These are phyloP conservation scores for Candida pseudoglaebosa DNA, from an alignment of 805 yeast genomes.

Conservation along the genomic window DNA sequence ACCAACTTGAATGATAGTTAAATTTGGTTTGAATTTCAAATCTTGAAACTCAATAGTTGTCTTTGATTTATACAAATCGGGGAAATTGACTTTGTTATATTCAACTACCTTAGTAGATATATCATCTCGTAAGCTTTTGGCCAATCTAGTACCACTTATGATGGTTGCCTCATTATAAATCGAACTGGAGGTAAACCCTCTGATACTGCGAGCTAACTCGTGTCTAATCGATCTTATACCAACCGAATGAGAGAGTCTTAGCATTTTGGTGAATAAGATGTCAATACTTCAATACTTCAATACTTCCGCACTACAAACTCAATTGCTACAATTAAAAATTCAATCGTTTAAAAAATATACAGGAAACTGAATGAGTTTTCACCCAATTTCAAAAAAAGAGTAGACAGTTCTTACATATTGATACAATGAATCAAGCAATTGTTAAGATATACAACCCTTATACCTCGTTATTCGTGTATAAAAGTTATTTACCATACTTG, in stretches of 20 bases:
- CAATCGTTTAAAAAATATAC: background rate
- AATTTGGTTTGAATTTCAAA: constrained; percentile 57
- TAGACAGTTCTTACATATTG: background rate
- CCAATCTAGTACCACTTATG: constrained; percentile 42
- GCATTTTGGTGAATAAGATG: background rate
- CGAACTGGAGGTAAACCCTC: constrained; percentile 2
- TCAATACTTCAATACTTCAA: background rate
- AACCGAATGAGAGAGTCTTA: background rate
- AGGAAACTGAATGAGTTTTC: background rate
- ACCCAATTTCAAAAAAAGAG: no score
- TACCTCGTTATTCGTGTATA: no score
- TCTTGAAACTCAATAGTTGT: constrained; percentile 17
- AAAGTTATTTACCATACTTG: no score
- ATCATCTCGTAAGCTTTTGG: constrained; percentile 30
- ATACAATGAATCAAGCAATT: no score
- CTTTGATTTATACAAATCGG: background rate
- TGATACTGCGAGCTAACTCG: background rate
- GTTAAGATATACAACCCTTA: no score
- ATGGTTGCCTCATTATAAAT: constrained; percentile 29
- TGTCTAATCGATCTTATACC: background rate
- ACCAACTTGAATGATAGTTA: constrained; percentile 76
- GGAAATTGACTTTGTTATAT: constrained; percentile 29
- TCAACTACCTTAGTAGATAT: constrained; percentile 39
- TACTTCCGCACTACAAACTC: no score
- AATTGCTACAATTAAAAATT: no score